Evolutionary conservation across 805 yeast species (phyloP), one percentile per base, ranked within the genome.

Genomic region (Saccharomycopsis synnaedendra): DNA sequence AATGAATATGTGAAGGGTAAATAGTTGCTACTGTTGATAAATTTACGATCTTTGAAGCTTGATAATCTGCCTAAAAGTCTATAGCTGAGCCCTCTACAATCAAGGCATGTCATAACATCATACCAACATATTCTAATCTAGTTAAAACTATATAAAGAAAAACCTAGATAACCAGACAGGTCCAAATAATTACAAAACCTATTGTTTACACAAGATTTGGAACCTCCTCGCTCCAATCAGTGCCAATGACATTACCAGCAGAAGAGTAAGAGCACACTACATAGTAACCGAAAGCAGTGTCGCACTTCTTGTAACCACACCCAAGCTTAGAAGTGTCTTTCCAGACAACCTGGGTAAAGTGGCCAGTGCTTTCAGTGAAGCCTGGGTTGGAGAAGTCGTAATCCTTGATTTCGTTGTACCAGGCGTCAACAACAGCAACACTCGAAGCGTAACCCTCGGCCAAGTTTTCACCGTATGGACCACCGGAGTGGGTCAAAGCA

Each of bases 261-360:
- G 86, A 79, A 58, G 70, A 66, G 63, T 88, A 87, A 45, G 81
- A 77, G 64, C 96, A 87, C 53, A 84, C 75, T 48, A 82, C 69
- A 65, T 85, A 85, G 55, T 68, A 65, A 45, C 78, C 77, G 59
- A 68, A 50, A 28, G 35, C 40, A 31, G 47, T 43, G 32, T 44
- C 65, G 66, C 95, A 84, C 54, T 71, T 61, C 59, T 76, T 79
- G 62, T 69, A 66, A 46, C 82, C 93, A 67, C 95, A 85, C 19
- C 94, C 95, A 10, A 85, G 48, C 54, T 69, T 61, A 6, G 78
- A 69, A 32, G 85, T 67, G 31, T 66, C 61, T 54, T 70, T 72
- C 95, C 95, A 85, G 33, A 85, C 76, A 42, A 85, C 67, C 62
- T 84, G 93, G 27, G 94, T 83, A 65, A 84, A 86, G 64, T 86